phyloP scores from a whole-genome alignment of 2,329 filamentous ascomycete species.

The Aspergillus hortae region DNA sequence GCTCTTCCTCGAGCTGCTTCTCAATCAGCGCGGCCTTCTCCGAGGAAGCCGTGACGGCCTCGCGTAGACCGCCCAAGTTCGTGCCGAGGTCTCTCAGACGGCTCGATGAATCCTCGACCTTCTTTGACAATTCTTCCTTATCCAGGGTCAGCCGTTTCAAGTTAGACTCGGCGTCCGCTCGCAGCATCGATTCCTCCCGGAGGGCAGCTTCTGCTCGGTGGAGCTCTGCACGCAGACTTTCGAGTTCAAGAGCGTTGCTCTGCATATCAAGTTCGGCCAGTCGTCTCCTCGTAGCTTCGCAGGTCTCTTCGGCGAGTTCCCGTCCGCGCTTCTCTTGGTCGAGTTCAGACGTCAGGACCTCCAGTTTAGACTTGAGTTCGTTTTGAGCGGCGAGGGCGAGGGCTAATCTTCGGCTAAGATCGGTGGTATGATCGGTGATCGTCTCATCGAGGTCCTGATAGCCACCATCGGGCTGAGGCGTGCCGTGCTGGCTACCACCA shows the following conservation, averaged over 20 bases:
- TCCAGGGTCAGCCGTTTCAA: conserved; percentile 78
- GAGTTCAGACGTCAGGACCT: conserved; percentile 66
- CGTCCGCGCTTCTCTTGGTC: conserved; percentile 77
- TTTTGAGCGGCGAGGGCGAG: conserved; percentile 72
- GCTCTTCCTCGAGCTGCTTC: conserved; percentile 74
- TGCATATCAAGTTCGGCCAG: conserved; percentile 81
- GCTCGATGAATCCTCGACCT: conserved; percentile 64
- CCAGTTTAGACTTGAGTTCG: conserved; percentile 74
- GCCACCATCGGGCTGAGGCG: conserved; percentile 47
- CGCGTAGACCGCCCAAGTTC: conserved; percentile 70
- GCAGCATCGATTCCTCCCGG: conserved; percentile 74
- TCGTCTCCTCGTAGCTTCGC: conserved; percentile 75
- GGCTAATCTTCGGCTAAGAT: conserved; percentile 81
- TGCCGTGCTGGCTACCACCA: conserved; percentile 62
- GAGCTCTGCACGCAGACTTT: conserved; percentile 79
- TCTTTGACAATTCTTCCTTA: conserved; percentile 70
- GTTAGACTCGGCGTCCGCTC: conserved; percentile 71
- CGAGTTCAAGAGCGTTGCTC: conserved; percentile 77
- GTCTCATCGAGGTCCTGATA: conserved; percentile 56
- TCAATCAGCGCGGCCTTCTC: conserved; percentile 75
- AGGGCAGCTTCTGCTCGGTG: conserved; percentile 74
- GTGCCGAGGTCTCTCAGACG: conserved; percentile 66
- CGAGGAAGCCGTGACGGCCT: conserved; percentile 73
- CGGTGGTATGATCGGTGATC: conserved; percentile 62
- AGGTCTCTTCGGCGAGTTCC: conserved; percentile 83